phyloP scores from a whole-genome alignment of 2,329 filamentous ascomycete species.

The Dactylellina haptotyla region DNA sequence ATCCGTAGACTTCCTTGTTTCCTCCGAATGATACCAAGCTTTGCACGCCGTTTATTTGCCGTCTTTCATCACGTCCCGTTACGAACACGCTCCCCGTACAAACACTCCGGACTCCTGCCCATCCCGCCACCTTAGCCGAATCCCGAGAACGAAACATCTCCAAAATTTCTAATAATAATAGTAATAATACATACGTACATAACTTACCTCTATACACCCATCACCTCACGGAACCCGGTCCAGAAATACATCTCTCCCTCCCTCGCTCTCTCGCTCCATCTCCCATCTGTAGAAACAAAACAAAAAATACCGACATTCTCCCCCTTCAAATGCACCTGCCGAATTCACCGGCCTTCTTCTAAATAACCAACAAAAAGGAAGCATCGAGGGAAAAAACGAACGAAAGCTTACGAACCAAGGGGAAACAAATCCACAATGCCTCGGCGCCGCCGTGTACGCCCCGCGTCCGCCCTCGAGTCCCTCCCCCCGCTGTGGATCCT shows the following conservation, averaged over 20 bases:
- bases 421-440: slow-evolving; percentile 62
- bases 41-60: too few species aligned
- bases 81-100: too few species aligned
- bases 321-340: not conserved
- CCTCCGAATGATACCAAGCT: too few species aligned
- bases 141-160: not conserved
- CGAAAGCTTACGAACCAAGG: not conserved
- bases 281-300: too few species aligned
- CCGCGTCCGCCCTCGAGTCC: slow-evolving; percentile 69
- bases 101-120: not conserved
- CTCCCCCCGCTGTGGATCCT: slow-evolving; percentile 72
- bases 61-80: not conserved
- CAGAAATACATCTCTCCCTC: too few species aligned
- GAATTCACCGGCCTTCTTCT: not conserved
- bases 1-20: too few species aligned
- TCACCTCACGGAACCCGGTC: too few species aligned
- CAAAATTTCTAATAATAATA: not conserved
- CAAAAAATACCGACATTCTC: too few species aligned
- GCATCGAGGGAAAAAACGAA: not conserved
- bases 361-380: not conserved
- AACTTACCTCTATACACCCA: too few species aligned
- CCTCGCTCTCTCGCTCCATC: too few species aligned
- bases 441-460: slow-evolving; percentile 69
- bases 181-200: too few species aligned
- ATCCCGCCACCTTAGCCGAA: not conserved